Base-by-base conservation (phyloP, 1,284 basidiomycete genomes). In the Sphagnurus paluster region DNA sequence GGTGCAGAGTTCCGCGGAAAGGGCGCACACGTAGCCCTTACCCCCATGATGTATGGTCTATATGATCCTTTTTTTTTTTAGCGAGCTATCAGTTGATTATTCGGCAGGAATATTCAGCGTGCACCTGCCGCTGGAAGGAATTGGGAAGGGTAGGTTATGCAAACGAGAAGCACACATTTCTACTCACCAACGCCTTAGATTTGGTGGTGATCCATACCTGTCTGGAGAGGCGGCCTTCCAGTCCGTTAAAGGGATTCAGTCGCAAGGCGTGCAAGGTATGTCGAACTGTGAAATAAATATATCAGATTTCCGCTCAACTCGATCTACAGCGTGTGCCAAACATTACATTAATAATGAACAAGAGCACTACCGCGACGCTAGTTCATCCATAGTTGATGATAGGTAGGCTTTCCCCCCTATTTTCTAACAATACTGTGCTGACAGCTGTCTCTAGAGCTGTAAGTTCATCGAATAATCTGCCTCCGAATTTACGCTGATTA, bases 1-100 rank as follows among this genome's bases (percentile, higher is more conserved):
- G 87, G 84, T 10, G 64, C 74, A 11, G 87, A 91, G 66, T 82
- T 82, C 67, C 75, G 75, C 42, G 82, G 76, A 39, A 88, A 90
- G 63, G 90, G 68, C 38, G 58, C 71, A 3, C 47, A 71, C 61
- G 76, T 87, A 46, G 78, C 76, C 6, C 70, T 89, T 6, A 83
- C 83, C 5, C 76, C 76, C 1, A 69, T 70, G 62, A 76, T 77
- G 74, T 74, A 25, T 32, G 64, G 51, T 21, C 11, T n/a, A n/a
- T n/a, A 8, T 39, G 36, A 16, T 13, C 16, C 30, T 5, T 33
- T 16, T 33, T n/a, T 30, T 17, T 5, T 28, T 10, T 8, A 25
- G 23, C 14, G n/a, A n/a, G n/a, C 17, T 16, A 4, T 10, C 24
- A 25, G 25, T 19, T 38, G 28, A 51, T 2, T 26, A 29, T 36